phyloP scores from a whole-genome alignment of 345 rosid genomes.

The Arabidopsis arenosa region DNA sequence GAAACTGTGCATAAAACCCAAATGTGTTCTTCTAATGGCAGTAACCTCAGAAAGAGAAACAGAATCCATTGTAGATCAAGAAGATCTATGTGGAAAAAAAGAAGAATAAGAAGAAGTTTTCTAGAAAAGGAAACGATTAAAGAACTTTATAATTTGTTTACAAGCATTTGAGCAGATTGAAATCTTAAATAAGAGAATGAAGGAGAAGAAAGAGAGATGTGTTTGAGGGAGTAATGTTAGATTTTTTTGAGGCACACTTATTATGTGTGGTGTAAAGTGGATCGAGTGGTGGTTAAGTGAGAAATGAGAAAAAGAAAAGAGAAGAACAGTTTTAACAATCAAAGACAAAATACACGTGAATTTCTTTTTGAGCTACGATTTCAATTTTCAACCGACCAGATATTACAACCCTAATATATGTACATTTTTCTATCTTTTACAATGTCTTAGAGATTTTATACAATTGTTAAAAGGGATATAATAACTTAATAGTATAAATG shows the following conservation, averaged over 20 bases:
- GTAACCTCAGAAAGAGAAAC: constrained; percentile 47
- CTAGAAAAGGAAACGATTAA: not conserved
- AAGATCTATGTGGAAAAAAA: not conserved
- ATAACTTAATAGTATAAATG: not conserved
- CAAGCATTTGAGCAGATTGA: not conserved
- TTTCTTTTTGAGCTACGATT: constrained; percentile 2
- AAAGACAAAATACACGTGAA: constrained; percentile 44
- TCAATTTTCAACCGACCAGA: constrained; percentile 34
- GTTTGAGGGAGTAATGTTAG: constrained; percentile 7
- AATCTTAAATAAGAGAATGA: constrained; percentile 17
- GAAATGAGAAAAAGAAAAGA: constrained; percentile 33
- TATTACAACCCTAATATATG: constrained; percentile 1
- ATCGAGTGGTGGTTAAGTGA: constrained; percentile 43
- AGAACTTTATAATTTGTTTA: constrained; percentile 3
- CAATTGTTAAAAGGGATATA: not conserved
- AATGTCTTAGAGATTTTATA: not conserved
- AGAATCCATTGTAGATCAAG: constrained; percentile 53
- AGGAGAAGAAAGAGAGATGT: constrained; percentile 22
- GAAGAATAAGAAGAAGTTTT: not conserved
- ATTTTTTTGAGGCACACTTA: constrained; percentile 33
- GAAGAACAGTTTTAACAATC: constrained; percentile 14
- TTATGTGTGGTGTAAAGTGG: constrained; percentile 40
- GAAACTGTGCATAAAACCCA: constrained; percentile 44
- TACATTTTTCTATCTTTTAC: not conserved
- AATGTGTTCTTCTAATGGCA: constrained; percentile 39